These are phyloP conservation scores for Pythium scleroteichum DNA, from an alignment of 352 stramenopile genomes.

Conservation along the genomic window DNA sequence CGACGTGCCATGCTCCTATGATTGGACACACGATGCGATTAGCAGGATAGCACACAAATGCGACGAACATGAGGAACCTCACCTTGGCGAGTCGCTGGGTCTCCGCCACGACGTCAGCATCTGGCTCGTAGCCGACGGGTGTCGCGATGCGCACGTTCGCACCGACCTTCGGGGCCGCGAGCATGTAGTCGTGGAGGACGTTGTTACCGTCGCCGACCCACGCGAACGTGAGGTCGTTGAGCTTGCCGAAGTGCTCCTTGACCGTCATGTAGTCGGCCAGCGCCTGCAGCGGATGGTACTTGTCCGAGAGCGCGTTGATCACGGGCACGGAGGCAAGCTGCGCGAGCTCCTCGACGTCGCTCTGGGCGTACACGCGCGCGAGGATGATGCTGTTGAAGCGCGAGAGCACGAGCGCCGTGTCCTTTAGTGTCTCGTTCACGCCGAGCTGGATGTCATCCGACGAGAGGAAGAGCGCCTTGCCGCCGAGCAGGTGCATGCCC, in stretches of 20 bases:
- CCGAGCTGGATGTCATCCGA: slow-evolving; percentile 98
- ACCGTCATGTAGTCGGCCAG: slow-evolving; percentile 98
- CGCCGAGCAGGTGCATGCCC: slow-evolving; percentile 95
- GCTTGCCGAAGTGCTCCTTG: slow-evolving; percentile 88
- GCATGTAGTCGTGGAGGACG: slow-evolving; percentile 97
- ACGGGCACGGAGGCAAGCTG: slow-evolving; percentile 93
- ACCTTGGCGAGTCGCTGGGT: slow-evolving; percentile 85
- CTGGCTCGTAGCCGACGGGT: slow-evolving; percentile 91
- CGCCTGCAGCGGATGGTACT: slow-evolving; percentile 98
- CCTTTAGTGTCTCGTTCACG: slow-evolving; percentile 96
- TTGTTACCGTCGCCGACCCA: slow-evolving; percentile 99
- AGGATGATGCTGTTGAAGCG: slow-evolving; percentile 97
- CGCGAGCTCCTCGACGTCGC: slow-evolving; percentile 88
- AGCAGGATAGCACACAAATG: not conserved
- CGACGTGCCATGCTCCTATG: slow-evolving; percentile 55
- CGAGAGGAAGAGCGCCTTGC: slow-evolving; percentile 96
- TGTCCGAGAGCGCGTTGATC: slow-evolving; percentile 98
- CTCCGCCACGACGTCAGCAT: slow-evolving; percentile 88
- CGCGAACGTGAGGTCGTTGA: slow-evolving; percentile 92
- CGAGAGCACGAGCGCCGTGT: slow-evolving; percentile 85
- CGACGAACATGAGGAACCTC: not conserved
- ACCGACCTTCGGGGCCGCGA: slow-evolving; percentile 87
- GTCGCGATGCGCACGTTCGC: slow-evolving; percentile 96
- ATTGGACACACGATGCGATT: too few relatives aligned
- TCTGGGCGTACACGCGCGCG: slow-evolving; percentile 94